Percentiles rank a stretch among this genome's conserved stretches.
phyloP scores from a whole-genome alignment of 106 monocot genomes.

The Apostasia ramifera region DNA sequence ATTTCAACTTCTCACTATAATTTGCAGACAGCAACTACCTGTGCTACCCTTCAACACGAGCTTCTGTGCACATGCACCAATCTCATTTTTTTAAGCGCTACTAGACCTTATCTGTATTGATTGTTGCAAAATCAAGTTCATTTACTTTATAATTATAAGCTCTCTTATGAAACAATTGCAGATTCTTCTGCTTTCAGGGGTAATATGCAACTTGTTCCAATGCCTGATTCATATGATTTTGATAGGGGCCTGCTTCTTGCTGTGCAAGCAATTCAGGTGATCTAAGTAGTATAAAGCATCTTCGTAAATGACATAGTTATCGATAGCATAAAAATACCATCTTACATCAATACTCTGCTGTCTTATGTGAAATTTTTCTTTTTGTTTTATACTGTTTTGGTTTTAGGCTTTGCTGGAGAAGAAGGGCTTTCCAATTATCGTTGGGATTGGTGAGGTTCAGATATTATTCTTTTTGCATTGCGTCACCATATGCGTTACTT shows the following conservation, averaged over 20 bases:
- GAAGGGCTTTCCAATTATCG: slow-evolving; percentile 90
- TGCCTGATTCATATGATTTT: slow-evolving; percentile 89
- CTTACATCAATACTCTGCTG: background rate
- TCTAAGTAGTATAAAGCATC: background rate
- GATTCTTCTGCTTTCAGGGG: slow-evolving; percentile 71
- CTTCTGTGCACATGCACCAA: background rate
- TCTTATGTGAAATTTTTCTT: background rate
- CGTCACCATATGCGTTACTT: too few relatives aligned
- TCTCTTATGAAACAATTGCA: slow-evolving; percentile 52
- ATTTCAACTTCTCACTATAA: background rate
- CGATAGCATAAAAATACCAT: slow-evolving; percentile 1
- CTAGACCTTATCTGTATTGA: background rate
- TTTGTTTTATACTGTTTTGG: background rate
- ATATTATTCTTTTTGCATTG: too few relatives aligned
- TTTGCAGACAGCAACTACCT: background rate
- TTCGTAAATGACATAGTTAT: background rate
- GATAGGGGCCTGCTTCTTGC: slow-evolving; percentile 94
- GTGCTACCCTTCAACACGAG: background rate
- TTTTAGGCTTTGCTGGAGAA: slow-evolving; percentile 89
- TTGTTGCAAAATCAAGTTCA: background rate
- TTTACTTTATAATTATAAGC: slow-evolving; percentile 14
- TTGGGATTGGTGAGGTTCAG: slow-evolving; percentile 66
- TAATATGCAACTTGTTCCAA: slow-evolving; percentile 65
- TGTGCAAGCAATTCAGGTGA: slow-evolving; percentile 95
- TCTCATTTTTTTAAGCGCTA: background rate